A percentile compares a stretch with the other conserved stretches of the same genome.
phyloP scores from a whole-genome alignment of 208 protist genomes.

The Trypanosoma avium region DNA sequence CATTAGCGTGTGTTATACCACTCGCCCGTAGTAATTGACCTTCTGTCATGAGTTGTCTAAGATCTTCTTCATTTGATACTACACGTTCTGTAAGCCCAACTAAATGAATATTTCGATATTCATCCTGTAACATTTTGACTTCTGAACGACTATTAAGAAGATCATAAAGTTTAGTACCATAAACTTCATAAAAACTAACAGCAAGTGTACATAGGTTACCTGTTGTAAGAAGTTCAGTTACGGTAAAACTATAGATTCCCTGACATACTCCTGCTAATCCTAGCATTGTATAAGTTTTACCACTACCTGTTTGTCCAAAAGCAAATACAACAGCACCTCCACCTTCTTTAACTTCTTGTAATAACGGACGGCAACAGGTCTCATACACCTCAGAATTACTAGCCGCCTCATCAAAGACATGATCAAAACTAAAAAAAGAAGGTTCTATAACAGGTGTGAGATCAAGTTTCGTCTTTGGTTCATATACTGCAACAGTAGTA shows the following conservation, averaged over 20 bases:
- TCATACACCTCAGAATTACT: slow-evolving; percentile 69
- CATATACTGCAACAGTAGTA: slow-evolving; percentile 61
- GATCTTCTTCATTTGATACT: slow-evolving; percentile 56
- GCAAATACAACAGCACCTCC: slow-evolving; percentile 87
- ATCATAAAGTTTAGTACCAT: slow-evolving; percentile 93
- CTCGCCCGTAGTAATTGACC: slow-evolving; percentile 77
- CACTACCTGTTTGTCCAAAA: slow-evolving; percentile 96
- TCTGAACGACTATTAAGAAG: slow-evolving; percentile 87
- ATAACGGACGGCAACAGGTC: slow-evolving; percentile 61
- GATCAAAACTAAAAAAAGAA: slow-evolving; percentile 71
- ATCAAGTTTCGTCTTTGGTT: slow-evolving; percentile 91
- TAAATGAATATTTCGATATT: slow-evolving; percentile 89
- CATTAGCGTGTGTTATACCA: slow-evolving; percentile 87
- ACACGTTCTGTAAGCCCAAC: slow-evolving; percentile 84
- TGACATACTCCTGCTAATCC: slow-evolving; percentile 41
- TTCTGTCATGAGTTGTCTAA: slow-evolving; percentile 79
- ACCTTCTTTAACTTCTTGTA: slow-evolving; percentile 61
- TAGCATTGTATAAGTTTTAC: slow-evolving; percentile 93
- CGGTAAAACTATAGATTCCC: slow-evolving; percentile 92
- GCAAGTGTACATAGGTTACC: slow-evolving; percentile 32
- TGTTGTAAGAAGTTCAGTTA: slow-evolving; percentile 88
- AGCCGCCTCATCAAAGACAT: slow-evolving; percentile 69
- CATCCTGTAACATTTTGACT: slow-evolving; percentile 92
- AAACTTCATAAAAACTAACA: slow-evolving; percentile 95
- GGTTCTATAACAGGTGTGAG: slow-evolving; percentile 93